A percentile compares a stretch with the other conserved stretches of the same genome.
Conservation (phyloP, 1,284 basidiomycete species). For the Peniophora sp. region DNA sequence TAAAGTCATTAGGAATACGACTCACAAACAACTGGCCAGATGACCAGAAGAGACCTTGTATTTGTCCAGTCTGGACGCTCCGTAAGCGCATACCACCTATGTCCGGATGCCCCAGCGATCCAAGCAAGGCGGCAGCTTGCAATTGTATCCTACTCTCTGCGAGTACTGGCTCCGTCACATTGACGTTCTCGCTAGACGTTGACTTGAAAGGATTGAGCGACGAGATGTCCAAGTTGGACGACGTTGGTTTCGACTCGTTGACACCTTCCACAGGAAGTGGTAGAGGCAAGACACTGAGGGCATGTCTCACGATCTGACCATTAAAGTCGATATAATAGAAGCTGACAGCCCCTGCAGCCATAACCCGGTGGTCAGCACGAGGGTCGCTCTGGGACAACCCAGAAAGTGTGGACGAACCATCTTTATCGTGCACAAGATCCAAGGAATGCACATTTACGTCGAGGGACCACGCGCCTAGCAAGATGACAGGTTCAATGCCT, state of each 20-base stretch:
- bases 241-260: neutral
- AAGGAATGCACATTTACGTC: too few species aligned
- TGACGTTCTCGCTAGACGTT: conserved; percentile 34
- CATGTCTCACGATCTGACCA: conserved; percentile 11
- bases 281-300: conserved; percentile 1
- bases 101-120: conserved; percentile 5
- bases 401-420: too few species aligned
- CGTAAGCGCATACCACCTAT: neutral
- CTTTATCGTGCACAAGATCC: too few species aligned
- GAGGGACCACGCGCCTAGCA: too few species aligned
- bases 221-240: conserved; percentile 2
- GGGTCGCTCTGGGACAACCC: too few species aligned
- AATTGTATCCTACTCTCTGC: conserved; percentile 10
- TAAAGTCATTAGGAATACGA: neutral
- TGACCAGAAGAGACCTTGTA: conserved; percentile 25
- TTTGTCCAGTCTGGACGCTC: conserved; percentile 26
- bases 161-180: conserved; percentile 10
- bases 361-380: neutral
- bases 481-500: too few species aligned
- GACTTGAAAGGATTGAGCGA: conserved; percentile 42
- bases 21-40: neutral
- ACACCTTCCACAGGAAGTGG: neutral
- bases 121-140: conserved; percentile 16
- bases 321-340: conserved; percentile 17
- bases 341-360: conserved; percentile 22